phyloP scores from a whole-genome alignment of 805 yeast genomes.

The Candida patagonica region DNA sequence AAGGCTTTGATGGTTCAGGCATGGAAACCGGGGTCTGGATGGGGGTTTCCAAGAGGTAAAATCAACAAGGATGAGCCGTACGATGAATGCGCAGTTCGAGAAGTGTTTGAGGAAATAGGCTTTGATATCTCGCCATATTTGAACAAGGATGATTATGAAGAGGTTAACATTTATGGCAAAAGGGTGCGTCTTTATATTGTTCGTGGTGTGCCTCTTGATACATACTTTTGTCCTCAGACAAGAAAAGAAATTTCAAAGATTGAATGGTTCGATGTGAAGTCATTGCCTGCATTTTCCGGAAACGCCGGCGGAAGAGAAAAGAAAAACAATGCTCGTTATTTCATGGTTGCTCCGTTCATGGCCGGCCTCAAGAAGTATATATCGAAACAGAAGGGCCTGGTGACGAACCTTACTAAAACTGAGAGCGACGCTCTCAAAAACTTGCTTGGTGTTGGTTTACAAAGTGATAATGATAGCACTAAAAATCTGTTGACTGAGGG shows the following conservation, averaged over 20 bases:
- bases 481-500: conserved; percentile 10
- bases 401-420: conserved; percentile 18
- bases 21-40: conserved; percentile 57
- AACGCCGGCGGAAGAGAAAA: conserved; percentile 5
- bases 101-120: conserved; percentile 89
- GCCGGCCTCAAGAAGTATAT: conserved; percentile 26
- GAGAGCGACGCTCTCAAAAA: conserved; percentile 25
- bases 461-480: conserved; percentile 12
- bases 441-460: conserved; percentile 21
- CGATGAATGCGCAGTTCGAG: conserved; percentile 81
- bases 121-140: conserved; percentile 66
- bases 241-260: conserved; percentile 76
- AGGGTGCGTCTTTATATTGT: conserved; percentile 76
- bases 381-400: conserved; percentile 22
- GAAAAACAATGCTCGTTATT: conserved; percentile 16
- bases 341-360: conserved; percentile 32
- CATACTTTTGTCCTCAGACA: conserved; percentile 68
- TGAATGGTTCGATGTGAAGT: conserved; percentile 47
- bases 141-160: conserved; percentile 64
- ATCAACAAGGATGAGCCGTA: conserved; percentile 90
- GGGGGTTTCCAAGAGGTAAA: conserved; percentile 98
- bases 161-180: conserved; percentile 73
- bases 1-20: conserved; percentile 79
- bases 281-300: conserved; percentile 25
- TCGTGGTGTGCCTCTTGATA: conserved; percentile 67